phyloP scores from a whole-genome alignment of 2,329 filamentous ascomycete genomes.

The Myriosclerotinia curreyana region DNA sequence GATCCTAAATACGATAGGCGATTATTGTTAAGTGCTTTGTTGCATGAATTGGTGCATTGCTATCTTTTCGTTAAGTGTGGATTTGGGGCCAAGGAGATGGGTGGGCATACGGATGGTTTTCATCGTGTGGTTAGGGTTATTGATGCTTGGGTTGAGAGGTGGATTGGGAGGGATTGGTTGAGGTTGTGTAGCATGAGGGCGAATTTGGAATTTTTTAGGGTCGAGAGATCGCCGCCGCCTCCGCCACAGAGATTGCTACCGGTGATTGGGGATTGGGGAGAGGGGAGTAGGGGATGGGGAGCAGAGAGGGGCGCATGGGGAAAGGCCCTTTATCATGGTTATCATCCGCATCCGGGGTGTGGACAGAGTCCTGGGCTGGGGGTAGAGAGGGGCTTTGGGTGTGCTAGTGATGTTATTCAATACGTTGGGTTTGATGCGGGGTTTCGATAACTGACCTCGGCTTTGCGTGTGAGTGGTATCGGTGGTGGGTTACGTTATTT shows the following conservation, averaged over 20 bases:
- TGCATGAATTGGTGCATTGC: constrained; percentile 66
- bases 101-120: constrained; percentile 61
- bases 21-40: constrained; percentile 60
- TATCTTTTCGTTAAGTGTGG: constrained; percentile 63
- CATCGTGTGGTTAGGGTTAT: constrained; percentile 57
- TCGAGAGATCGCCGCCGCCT: neutral
- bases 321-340: neutral
- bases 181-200: constrained; percentile 60
- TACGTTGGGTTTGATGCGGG: neutral
- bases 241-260: neutral
- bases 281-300: too few relatives aligned
- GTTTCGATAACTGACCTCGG: neutral
- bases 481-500: neutral
- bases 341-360: neutral
- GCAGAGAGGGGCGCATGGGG: neutral
- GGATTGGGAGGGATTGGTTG: constrained; percentile 48
- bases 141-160: constrained; percentile 56
- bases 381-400: neutral
- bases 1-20: constrained; percentile 52
- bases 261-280: neutral
- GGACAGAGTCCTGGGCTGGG: constrained; percentile 11
- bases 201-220: constrained; percentile 53
- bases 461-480: too few relatives aligned
- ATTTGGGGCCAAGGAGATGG: constrained; percentile 52
- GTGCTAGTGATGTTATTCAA: neutral